Conservation (phyloP, 2,329 filamentous ascomycete genomes). For the Talaromyces atroroseus region DNA sequence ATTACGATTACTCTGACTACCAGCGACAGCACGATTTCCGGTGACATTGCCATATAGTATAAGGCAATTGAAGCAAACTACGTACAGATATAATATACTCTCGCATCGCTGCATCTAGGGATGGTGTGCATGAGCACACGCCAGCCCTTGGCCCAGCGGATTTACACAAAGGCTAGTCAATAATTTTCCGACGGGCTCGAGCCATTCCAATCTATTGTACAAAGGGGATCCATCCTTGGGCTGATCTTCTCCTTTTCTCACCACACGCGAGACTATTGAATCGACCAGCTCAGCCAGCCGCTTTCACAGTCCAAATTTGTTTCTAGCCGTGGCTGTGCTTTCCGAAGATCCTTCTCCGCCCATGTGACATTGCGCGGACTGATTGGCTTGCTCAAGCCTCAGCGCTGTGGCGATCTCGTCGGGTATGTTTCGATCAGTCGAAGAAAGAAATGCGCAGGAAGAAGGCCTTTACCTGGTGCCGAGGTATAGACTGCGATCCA, state of each 20-base stretch:
- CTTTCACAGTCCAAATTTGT: neutral
- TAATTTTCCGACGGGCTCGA: neutral
- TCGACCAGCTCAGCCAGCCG: conserved; percentile 8
- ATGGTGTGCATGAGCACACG: neutral
- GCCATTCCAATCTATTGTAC: neutral
- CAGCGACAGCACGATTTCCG: too few relatives aligned
- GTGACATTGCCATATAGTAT: too few relatives aligned
- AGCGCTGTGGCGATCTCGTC: conserved; percentile 2
- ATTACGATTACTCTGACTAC: too few relatives aligned
- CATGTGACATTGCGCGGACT: neutral
- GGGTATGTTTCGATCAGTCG: neutral
- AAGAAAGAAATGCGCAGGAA: too few relatives aligned
- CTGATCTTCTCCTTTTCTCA: neutral
- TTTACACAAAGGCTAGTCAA: neutral
- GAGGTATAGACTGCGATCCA: too few relatives aligned
- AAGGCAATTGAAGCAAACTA: too few relatives aligned
- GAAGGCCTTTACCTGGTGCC: too few relatives aligned
- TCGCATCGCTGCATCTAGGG: neutral
- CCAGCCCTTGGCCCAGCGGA: neutral
- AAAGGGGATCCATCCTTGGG: neutral
- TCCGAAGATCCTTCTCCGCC: neutral
- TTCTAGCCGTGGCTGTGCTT: neutral
- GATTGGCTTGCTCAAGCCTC: neutral
- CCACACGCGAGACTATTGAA: conserved; percentile 7
- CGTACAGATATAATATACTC: neutral